Evolutionary conservation across 2,329 filamentous ascomycete genomes (phyloP).

Genomic region (Alternaria sp.): DNA sequence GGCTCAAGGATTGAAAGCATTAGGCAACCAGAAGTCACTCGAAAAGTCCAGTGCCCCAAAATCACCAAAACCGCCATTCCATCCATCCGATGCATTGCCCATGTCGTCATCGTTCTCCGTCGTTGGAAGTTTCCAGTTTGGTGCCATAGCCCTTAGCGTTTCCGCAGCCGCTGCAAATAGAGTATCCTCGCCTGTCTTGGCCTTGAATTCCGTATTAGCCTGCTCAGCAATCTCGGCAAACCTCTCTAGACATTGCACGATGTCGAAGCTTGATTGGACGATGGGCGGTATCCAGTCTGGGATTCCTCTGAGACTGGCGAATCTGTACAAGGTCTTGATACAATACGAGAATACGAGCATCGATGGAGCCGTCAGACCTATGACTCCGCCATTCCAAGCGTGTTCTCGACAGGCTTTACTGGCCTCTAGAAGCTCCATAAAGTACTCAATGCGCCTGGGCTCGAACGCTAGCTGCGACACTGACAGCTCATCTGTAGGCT

Average conservation of each 20-base stretch:
- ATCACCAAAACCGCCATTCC: slow-evolving; percentile 5
- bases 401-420: slow-evolving; percentile 20
- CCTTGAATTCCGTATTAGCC: slow-evolving; percentile 10
- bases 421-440: slow-evolving; percentile 15
- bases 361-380: slow-evolving; percentile 8
- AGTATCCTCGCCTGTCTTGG: slow-evolving; percentile 22
- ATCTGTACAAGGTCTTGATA: slow-evolving; percentile 17
- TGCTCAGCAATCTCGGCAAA: slow-evolving; percentile 14
- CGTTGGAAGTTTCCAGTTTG: slow-evolving; percentile 14
- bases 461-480: not conserved
- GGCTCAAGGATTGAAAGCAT: slow-evolving; percentile 7
- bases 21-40: slow-evolving; percentile 25
- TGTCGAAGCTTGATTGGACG: slow-evolving; percentile 14
- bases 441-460: slow-evolving; percentile 19
- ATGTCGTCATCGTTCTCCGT: not conserved
- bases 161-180: slow-evolving; percentile 21
- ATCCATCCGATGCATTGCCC: not conserved
- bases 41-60: slow-evolving; percentile 20
- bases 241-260: slow-evolving; percentile 14
- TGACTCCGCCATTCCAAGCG: slow-evolving; percentile 13
- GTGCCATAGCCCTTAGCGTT: slow-evolving; percentile 15
- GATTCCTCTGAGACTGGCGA: slow-evolving; percentile 19
- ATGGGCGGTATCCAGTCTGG: slow-evolving; percentile 21
- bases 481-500: not conserved
- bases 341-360: slow-evolving; percentile 23